These are phyloP conservation scores for Ramaria rubella DNA, from an alignment of 768 basidiomycete species.

Conservation along the genomic window DNA sequence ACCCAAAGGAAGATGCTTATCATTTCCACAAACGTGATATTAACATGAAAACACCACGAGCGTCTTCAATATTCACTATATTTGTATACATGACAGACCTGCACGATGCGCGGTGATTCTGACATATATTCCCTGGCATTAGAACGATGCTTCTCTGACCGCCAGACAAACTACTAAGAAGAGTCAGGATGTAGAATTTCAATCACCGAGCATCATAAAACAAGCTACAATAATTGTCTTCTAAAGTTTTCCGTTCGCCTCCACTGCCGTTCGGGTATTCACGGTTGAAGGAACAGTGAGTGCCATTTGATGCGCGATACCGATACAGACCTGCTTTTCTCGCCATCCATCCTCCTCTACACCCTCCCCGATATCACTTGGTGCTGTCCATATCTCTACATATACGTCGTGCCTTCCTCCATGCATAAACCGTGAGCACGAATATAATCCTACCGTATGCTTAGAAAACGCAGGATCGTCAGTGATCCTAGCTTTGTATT, in stretches of 20 bases:
- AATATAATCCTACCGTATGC: slow-evolving; percentile 54
- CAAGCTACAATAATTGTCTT: too few species aligned
- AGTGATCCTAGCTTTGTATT: slow-evolving; percentile 59
- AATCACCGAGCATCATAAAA: too few species aligned
- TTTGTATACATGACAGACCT: too few species aligned
- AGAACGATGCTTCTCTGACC: too few species aligned
- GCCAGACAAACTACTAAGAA: too few species aligned
- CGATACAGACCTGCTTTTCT: slow-evolving; percentile 57
- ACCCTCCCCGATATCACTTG: slow-evolving; percentile 46
- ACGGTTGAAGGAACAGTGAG: slow-evolving; percentile 28
- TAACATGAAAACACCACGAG: too few species aligned
- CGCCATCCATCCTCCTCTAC: slow-evolving; percentile 43
- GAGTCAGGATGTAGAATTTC: too few species aligned
- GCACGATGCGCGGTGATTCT: too few species aligned
- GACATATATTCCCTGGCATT: too few species aligned
- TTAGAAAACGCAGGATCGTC: slow-evolving; percentile 34
- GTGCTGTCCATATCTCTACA: slow-evolving; percentile 63
- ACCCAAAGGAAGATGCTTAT: too few species aligned
- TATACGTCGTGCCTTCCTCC: slow-evolving; percentile 51
- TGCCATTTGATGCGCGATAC: slow-evolving; percentile 55
- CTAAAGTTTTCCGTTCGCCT: not conserved
- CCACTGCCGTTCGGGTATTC: not conserved
- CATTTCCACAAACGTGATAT: too few species aligned
- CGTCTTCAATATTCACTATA: too few species aligned
- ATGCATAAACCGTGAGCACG: slow-evolving; percentile 43